A percentile compares a stretch with the other conserved stretches of the same genome.
These are phyloP conservation scores for Caulochytrium protostelioides DNA, from an alignment of 371 early-diverging fungal genomes.

Conservation along the genomic window DNA sequence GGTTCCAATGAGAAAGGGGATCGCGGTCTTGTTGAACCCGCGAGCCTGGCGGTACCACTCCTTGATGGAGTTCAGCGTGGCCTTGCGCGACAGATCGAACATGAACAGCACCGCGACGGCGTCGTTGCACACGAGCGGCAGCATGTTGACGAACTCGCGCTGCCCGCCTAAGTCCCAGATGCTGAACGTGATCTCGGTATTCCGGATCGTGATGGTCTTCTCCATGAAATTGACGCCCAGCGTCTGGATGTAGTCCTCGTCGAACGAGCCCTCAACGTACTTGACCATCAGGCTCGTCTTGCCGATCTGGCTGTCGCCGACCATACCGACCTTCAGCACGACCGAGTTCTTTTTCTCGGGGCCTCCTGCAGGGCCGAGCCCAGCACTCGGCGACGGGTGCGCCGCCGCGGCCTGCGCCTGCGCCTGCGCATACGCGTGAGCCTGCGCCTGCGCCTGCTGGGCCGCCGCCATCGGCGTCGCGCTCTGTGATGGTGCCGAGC, in stretches of 20 bases:
- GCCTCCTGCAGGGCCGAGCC: no score
- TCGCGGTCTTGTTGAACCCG: slow-evolving; percentile 84
- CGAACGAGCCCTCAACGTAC: slow-evolving; percentile 90
- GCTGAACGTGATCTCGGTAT: slow-evolving; percentile 86
- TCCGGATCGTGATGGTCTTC: slow-evolving; percentile 73
- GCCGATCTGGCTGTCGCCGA: slow-evolving; percentile 96
- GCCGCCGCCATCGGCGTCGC: no score
- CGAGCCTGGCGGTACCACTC: slow-evolving; percentile 93
- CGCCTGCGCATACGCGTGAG: no score
- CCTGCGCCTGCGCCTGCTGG: no score
- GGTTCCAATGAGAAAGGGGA: slow-evolving; percentile 86
- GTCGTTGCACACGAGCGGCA: slow-evolving; percentile 87
- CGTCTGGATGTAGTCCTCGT: slow-evolving; percentile 88
- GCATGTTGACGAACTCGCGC: slow-evolving; percentile 90
- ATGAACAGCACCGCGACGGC: slow-evolving; percentile 85
- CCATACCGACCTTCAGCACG: slow-evolving; percentile 87
- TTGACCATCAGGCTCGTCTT: slow-evolving; percentile 96
- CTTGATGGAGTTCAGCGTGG: slow-evolving; percentile 74
- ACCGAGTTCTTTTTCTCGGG: slow-evolving; percentile 18
- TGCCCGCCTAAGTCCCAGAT: slow-evolving; percentile 98
- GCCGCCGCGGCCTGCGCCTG: no score
- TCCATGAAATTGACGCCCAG: slow-evolving; percentile 97
- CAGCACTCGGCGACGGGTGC: no score
- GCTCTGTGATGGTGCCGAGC: no score
- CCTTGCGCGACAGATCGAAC: slow-evolving; percentile 81